phyloP scores from a whole-genome alignment of 1,139 yeast species.

The Candida sojae region DNA sequence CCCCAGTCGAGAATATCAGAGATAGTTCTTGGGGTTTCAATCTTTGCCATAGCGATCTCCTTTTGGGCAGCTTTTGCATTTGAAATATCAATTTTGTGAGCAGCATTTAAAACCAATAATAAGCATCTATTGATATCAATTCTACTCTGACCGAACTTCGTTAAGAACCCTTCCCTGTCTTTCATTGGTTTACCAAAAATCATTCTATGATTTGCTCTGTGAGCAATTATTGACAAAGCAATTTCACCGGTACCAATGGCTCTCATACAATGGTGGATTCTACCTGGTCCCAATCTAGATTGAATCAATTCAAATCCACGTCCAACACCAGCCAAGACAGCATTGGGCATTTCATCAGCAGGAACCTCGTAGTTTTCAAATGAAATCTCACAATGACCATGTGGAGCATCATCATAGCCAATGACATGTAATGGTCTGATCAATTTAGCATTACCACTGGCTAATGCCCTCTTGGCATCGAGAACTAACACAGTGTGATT shows the following conservation, averaged over 20 bases:
- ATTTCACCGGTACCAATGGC: slow-evolving; percentile 67
- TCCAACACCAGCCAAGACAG: slow-evolving; percentile 53
- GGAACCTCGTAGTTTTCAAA: slow-evolving; percentile 57
- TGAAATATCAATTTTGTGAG: slow-evolving; percentile 59
- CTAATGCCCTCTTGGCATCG: slow-evolving; percentile 53
- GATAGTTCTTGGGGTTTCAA: slow-evolving; percentile 63
- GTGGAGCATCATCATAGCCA: slow-evolving; percentile 75
- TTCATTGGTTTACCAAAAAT: slow-evolving; percentile 61
- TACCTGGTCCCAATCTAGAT: slow-evolving; percentile 71
- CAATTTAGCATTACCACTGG: slow-evolving; percentile 52
- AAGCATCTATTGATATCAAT: slow-evolving; percentile 61
- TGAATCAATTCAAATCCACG: slow-evolving; percentile 70
- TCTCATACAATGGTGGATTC: slow-evolving; percentile 78
- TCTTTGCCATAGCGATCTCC: slow-evolving; percentile 71
- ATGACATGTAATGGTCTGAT: slow-evolving; percentile 59
- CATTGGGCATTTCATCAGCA: slow-evolving; percentile 35
- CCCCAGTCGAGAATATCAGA: slow-evolving; percentile 63
- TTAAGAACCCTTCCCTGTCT: slow-evolving; percentile 54
- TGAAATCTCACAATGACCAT: slow-evolving; percentile 67
- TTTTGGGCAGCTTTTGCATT: slow-evolving; percentile 58
- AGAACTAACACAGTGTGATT: slow-evolving; percentile 65
- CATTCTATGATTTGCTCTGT: slow-evolving; percentile 55
- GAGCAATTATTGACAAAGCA: slow-evolving; percentile 53
- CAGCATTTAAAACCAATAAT: slow-evolving; percentile 63
- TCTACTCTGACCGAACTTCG: slow-evolving; percentile 56